phyloP scores from a whole-genome alignment of 176 grass and related monocot species.

The Triticum monococcum region DNA sequence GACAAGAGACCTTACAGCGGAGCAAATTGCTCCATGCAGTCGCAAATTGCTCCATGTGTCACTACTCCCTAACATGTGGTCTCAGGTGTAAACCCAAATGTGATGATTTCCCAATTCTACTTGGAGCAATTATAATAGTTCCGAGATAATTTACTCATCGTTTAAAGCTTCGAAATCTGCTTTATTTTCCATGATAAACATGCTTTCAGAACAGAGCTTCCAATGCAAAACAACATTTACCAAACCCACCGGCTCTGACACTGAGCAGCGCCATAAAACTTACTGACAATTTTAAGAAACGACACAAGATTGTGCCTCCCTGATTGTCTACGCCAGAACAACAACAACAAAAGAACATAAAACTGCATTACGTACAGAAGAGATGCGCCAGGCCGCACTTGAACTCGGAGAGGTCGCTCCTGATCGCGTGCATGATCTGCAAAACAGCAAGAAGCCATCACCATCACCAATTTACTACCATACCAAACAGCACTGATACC shows the following conservation, averaged over 20 bases:
- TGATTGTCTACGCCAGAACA: neutral
- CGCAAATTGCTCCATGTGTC: neutral
- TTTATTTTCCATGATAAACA: neutral
- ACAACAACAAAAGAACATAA: neutral
- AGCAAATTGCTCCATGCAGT: neutral
- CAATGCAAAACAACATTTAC: neutral
- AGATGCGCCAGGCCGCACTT: slow-evolving; percentile 87
- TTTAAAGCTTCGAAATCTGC: neutral
- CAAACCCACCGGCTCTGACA: neutral
- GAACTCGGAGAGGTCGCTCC: slow-evolving; percentile 68
- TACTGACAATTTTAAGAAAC: neutral
- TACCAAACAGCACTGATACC: neutral
- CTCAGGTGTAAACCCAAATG: neutral
- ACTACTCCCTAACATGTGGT: neutral
- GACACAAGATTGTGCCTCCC: neutral
- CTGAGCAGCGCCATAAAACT: neutral
- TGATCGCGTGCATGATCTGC: slow-evolving; percentile 78
- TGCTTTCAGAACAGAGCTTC: neutral
- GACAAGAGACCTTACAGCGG: neutral
- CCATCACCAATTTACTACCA: neutral
- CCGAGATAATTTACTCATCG: neutral
- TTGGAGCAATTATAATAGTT: neutral
- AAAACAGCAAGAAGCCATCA: neutral
- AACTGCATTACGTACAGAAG: slow-evolving; percentile 59
- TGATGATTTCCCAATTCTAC: neutral